A percentile compares a stretch with the other conserved stretches of the same genome.
These are phyloP conservation scores for Melaleuca alternifolia DNA, from an alignment of 345 rosid species.

Conservation along the genomic window DNA sequence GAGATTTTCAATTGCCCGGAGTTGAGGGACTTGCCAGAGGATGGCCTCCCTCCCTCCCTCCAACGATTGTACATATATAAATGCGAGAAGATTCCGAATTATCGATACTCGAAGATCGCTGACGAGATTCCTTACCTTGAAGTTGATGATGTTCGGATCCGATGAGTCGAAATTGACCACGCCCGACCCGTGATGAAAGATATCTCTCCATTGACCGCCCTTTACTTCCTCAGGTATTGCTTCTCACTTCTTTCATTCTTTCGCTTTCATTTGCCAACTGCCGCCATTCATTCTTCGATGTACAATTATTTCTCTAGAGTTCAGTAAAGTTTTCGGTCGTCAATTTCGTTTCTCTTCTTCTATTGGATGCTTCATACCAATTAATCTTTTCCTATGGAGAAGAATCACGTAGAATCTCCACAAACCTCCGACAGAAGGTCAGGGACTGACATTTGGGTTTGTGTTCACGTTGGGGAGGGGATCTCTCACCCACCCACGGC, in stretches of 20 bases:
- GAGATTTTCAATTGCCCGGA: rapidly evolving
- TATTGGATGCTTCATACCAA: neutral
- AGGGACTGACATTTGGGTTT: neutral
- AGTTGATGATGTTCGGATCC: neutral
- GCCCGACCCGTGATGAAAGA: too few species aligned
- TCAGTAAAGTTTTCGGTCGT: neutral
- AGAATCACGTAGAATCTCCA: neutral
- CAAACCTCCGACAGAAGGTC: neutral
- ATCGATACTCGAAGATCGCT: neutral
- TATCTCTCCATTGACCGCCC: too few species aligned
- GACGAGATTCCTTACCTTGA: neutral
- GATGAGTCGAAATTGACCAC: too few species aligned
- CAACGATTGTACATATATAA: rapidly evolving
- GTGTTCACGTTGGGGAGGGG: neutral
- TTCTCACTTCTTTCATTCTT: too few species aligned
- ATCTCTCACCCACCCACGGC: too few species aligned
- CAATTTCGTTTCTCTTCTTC: neutral
- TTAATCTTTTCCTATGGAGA: neutral
- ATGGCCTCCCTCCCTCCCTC: neutral
- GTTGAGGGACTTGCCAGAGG: neutral
- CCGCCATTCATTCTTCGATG: rapidly evolving
- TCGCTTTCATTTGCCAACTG: neutral
- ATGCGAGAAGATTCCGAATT: neutral
- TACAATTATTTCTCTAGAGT: neutral
- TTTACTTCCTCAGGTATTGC: too few species aligned